Conservation (phyloP, 73 alveolate genomes). For the Paraurostyla sp. region DNA sequence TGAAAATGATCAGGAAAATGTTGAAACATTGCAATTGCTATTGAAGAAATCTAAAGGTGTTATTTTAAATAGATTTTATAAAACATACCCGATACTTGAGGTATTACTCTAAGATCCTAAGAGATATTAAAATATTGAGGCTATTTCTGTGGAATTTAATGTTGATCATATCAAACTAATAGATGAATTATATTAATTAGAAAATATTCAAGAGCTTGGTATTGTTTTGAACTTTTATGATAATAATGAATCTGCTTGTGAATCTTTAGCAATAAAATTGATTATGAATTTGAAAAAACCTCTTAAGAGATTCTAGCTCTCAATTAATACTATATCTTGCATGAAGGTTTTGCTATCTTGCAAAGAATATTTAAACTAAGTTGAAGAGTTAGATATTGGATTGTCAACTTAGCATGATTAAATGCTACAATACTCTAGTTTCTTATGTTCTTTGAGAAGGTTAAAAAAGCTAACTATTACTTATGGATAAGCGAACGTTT, state of each 20-base stretch:
- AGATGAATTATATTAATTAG: not conserved
- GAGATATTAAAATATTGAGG: not conserved
- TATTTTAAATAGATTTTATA: slow-evolving; percentile 14
- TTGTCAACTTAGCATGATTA: not conserved
- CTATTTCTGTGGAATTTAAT: not conserved
- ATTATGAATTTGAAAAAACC: not conserved
- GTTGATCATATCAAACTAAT: not conserved
- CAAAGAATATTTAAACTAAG: not conserved
- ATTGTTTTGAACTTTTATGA: not conserved
- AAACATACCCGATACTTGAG: not conserved
- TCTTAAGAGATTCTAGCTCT: not conserved
- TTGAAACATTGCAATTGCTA: not conserved
- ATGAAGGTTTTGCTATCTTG: not conserved
- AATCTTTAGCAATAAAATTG: not conserved
- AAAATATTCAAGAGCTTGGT: not conserved
- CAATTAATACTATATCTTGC: not conserved
- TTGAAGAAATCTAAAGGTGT: slow-evolving; percentile 17
- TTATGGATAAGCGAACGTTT: not conserved
- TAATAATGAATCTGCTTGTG: not conserved
- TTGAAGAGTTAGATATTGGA: slow-evolving; percentile 23
- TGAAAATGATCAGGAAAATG: not conserved
- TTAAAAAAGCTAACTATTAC: not conserved
- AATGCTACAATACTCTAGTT: not conserved
- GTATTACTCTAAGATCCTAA: not conserved
- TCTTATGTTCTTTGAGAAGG: not conserved